phyloP scores from a whole-genome alignment of 352 stramenopile species.

The Pythium biforme region DNA sequence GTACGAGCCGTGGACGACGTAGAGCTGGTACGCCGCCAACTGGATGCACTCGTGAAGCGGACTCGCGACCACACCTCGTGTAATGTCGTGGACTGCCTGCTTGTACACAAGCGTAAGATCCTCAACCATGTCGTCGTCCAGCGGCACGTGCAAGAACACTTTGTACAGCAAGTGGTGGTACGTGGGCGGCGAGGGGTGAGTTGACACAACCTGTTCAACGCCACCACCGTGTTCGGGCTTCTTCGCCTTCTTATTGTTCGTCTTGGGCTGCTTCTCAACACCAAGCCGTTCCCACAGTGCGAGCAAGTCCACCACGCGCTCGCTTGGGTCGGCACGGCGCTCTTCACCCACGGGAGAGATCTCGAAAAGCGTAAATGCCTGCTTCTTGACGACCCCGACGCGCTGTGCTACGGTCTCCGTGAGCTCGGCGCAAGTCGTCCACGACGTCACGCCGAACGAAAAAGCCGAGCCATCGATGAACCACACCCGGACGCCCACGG shows the following conservation, averaged over 20 bases:
- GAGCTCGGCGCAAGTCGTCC: slow-evolving; percentile 61
- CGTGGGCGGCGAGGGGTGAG: neutral
- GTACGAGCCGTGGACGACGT: slow-evolving; percentile 36
- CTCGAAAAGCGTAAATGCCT: slow-evolving; percentile 71
- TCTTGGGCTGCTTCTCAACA: slow-evolving; percentile 39
- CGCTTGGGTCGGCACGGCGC: slow-evolving; percentile 51
- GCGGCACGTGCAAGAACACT: slow-evolving; percentile 67
- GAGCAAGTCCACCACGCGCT: slow-evolving; percentile 71
- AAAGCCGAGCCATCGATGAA: slow-evolving; percentile 48
- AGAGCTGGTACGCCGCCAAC: slow-evolving; percentile 68
- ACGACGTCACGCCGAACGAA: slow-evolving; percentile 47
- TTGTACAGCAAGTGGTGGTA: slow-evolving; percentile 60
- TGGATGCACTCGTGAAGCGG: slow-evolving; percentile 52
- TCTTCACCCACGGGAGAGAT: slow-evolving; percentile 45
- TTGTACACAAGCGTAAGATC: slow-evolving; percentile 67
- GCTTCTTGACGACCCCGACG: slow-evolving; percentile 43
- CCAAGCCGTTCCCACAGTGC: slow-evolving; percentile 71
- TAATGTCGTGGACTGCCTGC: slow-evolving; percentile 72
- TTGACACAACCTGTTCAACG: neutral
- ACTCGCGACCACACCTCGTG: slow-evolving; percentile 50
- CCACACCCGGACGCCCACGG: slow-evolving; percentile 41
- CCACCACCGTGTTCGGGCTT: neutral
- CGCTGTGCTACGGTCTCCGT: slow-evolving; percentile 31
- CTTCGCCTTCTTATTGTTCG: slow-evolving; percentile 35
- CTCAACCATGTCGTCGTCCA: slow-evolving; percentile 54